These are phyloP conservation scores for Boletus sp. DNA, from an alignment of 768 basidiomycete species.

Conservation along the genomic window DNA sequence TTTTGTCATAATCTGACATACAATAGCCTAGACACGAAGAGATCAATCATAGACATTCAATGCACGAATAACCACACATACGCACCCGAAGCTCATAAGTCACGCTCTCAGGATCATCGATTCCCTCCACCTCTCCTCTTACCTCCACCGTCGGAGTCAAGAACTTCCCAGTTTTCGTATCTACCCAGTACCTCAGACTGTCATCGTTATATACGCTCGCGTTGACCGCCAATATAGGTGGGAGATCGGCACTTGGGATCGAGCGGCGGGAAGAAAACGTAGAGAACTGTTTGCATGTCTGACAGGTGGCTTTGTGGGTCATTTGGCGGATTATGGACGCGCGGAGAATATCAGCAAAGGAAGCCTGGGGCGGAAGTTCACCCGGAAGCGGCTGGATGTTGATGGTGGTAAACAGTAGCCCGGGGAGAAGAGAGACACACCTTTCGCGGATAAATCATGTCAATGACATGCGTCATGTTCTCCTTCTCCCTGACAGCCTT, in stretches of 20 bases:
- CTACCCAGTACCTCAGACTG: slow-evolving; percentile 70
- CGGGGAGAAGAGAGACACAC: slow-evolving; percentile 37
- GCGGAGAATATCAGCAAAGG: slow-evolving; percentile 68
- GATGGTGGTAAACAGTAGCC: background rate
- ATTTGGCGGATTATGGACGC: slow-evolving; percentile 78
- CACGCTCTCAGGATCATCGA: slow-evolving; percentile 52
- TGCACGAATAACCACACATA: background rate
- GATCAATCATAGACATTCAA: background rate
- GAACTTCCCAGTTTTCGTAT: slow-evolving; percentile 45
- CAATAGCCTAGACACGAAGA: slow-evolving; percentile 55
- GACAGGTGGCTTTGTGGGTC: slow-evolving; percentile 84
- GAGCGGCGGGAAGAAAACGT: slow-evolving; percentile 69
- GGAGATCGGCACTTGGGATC: slow-evolving; percentile 61
- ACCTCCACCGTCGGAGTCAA: slow-evolving; percentile 55
- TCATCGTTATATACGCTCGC: slow-evolving; percentile 79
- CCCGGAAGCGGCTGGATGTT: slow-evolving; percentile 32
- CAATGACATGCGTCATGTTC: slow-evolving; percentile 77
- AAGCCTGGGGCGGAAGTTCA: slow-evolving; percentile 37
- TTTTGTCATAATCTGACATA: slow-evolving; percentile 75
- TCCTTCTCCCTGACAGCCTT: slow-evolving; percentile 69
- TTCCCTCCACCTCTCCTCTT: slow-evolving; percentile 55
- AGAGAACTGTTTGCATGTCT: slow-evolving; percentile 73
- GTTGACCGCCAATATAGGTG: slow-evolving; percentile 84
- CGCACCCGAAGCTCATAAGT: slow-evolving; percentile 74
- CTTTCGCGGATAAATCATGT: slow-evolving; percentile 83